These are phyloP conservation scores for Alternaria arbusti DNA, from an alignment of 2,329 filamentous ascomycete genomes.

Conservation along the genomic window DNA sequence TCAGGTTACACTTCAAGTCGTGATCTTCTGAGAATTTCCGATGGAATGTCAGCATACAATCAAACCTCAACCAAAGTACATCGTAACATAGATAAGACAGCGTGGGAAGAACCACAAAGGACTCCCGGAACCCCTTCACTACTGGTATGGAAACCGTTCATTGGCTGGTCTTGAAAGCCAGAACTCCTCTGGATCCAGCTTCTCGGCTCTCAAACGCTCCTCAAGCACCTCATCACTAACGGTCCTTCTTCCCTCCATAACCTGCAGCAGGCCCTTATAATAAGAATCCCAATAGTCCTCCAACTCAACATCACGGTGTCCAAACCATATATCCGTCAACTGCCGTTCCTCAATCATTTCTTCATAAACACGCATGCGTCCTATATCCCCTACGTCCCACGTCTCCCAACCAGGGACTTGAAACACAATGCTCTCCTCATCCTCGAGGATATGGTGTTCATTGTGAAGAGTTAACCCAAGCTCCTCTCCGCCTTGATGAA, in stretches of 20 bases:
- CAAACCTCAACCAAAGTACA: background rate
- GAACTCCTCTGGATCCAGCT: background rate
- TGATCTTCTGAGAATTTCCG: background rate
- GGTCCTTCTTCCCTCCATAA: background rate
- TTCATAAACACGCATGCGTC: background rate
- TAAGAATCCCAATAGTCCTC: background rate
- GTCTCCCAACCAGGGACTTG: background rate
- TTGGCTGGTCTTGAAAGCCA: background rate
- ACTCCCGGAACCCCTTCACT: background rate
- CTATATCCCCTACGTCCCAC: background rate
- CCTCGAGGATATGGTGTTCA: background rate
- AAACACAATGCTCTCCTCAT: background rate
- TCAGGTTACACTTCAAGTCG: background rate
- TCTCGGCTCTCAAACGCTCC: background rate
- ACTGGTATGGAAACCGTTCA: background rate
- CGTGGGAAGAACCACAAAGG: rapidly evolving
- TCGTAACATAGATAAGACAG: background rate
- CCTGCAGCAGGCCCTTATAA: background rate
- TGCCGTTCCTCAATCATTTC: background rate
- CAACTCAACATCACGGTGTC: background rate
- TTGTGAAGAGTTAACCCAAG: background rate
- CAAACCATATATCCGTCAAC: background rate
- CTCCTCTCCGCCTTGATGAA: background rate
- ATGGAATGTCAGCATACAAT: background rate
- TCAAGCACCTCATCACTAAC: background rate